These are phyloP conservation scores for Coffea eugenioides DNA, from an alignment of 257 asterid species.

Conservation along the genomic window DNA sequence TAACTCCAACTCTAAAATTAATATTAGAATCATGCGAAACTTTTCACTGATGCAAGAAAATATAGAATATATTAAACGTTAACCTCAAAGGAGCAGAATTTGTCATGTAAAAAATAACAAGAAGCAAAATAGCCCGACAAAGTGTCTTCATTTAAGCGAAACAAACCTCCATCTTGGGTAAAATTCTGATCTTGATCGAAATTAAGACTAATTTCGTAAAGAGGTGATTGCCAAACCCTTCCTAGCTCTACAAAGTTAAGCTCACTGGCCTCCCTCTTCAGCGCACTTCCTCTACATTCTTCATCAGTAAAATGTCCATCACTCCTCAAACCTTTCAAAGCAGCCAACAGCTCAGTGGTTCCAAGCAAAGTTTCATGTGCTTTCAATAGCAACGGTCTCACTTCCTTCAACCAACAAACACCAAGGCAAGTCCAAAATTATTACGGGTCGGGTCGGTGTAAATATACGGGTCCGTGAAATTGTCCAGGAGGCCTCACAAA, in stretches of 20 bases:
- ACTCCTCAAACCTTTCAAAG: conserved; percentile 48
- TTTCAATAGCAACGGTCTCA: conserved; percentile 46
- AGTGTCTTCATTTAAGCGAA: background rate
- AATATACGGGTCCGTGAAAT: background rate
- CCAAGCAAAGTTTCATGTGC: conserved; percentile 69
- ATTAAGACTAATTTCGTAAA: conserved; percentile 58
- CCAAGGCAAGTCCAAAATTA: background rate
- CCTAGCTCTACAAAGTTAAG: conserved; percentile 69
- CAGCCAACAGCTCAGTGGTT: conserved; percentile 43
- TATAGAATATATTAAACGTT: background rate
- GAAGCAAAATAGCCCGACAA: background rate
- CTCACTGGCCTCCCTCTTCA: conserved; percentile 31
- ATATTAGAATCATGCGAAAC: background rate
- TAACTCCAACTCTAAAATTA: background rate
- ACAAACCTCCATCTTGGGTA: conserved; percentile 40
- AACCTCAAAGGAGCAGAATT: background rate
- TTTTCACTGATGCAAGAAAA: background rate
- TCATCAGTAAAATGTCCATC: conserved; percentile 28
- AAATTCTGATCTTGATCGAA: conserved; percentile 27
- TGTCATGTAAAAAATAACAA: background rate
- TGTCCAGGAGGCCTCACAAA: background rate
- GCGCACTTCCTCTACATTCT: conserved; percentile 26
- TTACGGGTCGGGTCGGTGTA: background rate
- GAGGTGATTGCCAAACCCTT: conserved; percentile 78
- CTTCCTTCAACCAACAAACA: conserved; percentile 46